Conservation (phyloP, 139 green algal genomes). For the Chlorella vulgaris region DNA sequence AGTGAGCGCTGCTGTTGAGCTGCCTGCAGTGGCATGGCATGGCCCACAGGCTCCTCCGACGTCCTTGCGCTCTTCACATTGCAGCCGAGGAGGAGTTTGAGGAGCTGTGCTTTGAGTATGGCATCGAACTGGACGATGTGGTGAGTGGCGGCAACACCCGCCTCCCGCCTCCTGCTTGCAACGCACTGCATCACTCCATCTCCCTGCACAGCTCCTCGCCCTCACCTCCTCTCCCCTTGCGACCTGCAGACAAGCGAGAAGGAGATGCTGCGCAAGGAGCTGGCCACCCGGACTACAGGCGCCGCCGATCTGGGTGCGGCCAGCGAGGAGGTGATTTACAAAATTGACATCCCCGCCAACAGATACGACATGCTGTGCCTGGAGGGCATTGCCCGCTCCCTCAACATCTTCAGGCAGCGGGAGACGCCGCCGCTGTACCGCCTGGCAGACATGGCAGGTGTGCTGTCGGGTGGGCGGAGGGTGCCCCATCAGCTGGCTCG, state of each 20-base stretch:
- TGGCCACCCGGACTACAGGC: constrained; percentile 29
- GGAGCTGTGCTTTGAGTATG: constrained; percentile 98
- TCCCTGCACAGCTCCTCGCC: background rate
- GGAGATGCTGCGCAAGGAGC: constrained; percentile 93
- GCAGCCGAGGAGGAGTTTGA: constrained; percentile 97
- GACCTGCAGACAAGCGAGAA: constrained; percentile 83
- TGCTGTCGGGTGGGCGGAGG: background rate
- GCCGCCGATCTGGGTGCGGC: constrained; percentile 41
- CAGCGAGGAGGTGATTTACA: constrained; percentile 95
- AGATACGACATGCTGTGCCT: constrained; percentile 99
- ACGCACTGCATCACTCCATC: background rate
- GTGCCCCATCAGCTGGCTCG: background rate
- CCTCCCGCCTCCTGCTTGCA: too few relatives aligned
- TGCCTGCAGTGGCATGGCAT: background rate
- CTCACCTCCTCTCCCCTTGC: background rate
- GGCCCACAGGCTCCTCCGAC: background rate
- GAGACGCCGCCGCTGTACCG: constrained; percentile 71
- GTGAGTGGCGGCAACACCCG: too few relatives aligned
- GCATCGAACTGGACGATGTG: constrained; percentile 99
- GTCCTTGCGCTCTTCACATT: background rate
- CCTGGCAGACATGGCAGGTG: constrained; percentile 77
- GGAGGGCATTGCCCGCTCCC: constrained; percentile 93
- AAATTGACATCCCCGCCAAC: constrained; percentile 99
- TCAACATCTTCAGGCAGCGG: constrained; percentile 94
- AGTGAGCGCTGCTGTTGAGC: constrained; percentile 62